Base-by-base conservation (phyloP, 257 asterid genomes). In the Solanum virginianum region DNA sequence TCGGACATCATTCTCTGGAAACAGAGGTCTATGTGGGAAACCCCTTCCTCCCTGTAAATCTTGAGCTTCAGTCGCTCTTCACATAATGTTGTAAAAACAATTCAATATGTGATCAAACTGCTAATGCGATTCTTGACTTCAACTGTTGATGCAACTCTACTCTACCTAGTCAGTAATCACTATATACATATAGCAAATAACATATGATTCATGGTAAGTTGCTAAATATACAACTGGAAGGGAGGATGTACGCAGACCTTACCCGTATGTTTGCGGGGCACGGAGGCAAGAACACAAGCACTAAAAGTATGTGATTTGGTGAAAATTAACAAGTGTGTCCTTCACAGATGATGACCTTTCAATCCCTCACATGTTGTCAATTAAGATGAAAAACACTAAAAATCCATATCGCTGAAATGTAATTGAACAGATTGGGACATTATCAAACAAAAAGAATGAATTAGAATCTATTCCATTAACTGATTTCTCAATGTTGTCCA, bases 1-100 rank as follows among this genome's bases (percentile, higher is more conserved):
- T 0, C 82, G 59, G 70, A 87, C 84, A 71, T 85, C 91, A 53
- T 94, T 88, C 86, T 72, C 86, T 0, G 94, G 92, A 66, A 94
- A 94, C 83, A 89, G 55, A 83, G 94, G 91, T 75, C 86, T 94
- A 36, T 93, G 98, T 39, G 94, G 98, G 13, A 57, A 80, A 84
- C 98, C 97, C n/a, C 92, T 94, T 16, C 80, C 85, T 17, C 92
- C 91, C 29, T 94, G 97, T 83, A 55, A 10, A 15, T 62, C 87
- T 86, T 89, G 84, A 72, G 56, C 83, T 81, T 88, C 55, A 74
- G 65, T 53, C 29, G 29, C 22, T 60, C 26, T 18, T 63, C 74
- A 62, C 83, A 63, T 81, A 41, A 32, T 16, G 74, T 51, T 83
- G 47, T 20, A 62, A 56, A 85, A 36, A 66, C 41, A 54, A 36